Evolutionary conservation across 75 land plant genomes (phyloP).

Genomic region (Picea sitchensis): DNA sequence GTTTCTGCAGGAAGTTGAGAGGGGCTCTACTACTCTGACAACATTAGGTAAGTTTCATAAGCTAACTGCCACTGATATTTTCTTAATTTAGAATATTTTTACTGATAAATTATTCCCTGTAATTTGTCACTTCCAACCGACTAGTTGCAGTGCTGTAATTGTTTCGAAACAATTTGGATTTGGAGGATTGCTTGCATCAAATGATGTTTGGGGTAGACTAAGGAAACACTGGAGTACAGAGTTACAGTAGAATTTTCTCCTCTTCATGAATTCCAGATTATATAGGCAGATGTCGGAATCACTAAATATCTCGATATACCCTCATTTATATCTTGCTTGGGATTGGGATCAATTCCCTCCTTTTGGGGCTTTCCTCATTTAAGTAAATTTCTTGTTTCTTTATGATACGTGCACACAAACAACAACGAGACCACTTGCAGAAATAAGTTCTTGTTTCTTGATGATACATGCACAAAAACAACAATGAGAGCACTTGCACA

Average conservation of each 20-base stretch:
- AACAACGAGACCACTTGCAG: too few relatives aligned
- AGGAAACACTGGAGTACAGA: neutral
- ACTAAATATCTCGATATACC: neutral
- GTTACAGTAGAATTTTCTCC: neutral
- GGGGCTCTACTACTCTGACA: conserved; percentile 54
- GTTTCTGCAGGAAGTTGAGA: conserved; percentile 75
- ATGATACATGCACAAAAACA: too few relatives aligned
- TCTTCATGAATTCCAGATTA: neutral
- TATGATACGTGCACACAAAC: too few relatives aligned
- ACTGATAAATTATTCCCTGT: neutral
- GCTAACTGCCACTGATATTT: neutral
- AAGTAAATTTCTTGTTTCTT: too few relatives aligned
- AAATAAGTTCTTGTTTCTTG: too few relatives aligned
- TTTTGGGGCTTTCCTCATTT: too few relatives aligned
- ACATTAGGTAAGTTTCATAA: conserved; percentile 57
- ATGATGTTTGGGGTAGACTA: neutral
- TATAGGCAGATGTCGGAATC: neutral
- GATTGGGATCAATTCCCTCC: too few relatives aligned
- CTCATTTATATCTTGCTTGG: too few relatives aligned
- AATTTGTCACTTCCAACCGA: neutral
- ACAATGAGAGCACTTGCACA: too few relatives aligned
- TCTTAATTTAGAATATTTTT: neutral
- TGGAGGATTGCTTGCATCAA: conserved; percentile 6
- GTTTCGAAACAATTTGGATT: neutral
- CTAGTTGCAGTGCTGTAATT: neutral